phyloP scores from a whole-genome alignment of 208 protist species.

The Vickermania ingenoplastis region DNA sequence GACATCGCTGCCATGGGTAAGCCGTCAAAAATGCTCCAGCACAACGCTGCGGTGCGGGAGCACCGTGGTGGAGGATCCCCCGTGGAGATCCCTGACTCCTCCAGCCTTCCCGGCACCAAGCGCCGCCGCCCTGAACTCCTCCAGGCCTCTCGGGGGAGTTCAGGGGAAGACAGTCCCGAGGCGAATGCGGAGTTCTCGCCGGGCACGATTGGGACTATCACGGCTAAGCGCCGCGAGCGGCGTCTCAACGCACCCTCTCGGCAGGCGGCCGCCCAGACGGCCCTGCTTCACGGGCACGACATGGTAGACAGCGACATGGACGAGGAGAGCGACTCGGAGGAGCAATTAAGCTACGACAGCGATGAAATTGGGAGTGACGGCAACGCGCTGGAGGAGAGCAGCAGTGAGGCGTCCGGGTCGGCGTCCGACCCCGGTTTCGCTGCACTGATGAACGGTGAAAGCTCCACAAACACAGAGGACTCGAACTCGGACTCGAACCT shows the following conservation, averaged over 20 bases:
- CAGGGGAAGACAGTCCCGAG: too few relatives aligned
- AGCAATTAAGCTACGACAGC: conserved; percentile 3
- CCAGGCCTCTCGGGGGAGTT: too few relatives aligned
- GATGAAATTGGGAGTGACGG: background rate
- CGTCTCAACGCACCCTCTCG: too few relatives aligned
- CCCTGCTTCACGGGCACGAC: too few relatives aligned
- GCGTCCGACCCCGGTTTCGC: background rate
- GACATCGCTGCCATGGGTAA: conserved; percentile 9
- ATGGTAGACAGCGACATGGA: background rate
- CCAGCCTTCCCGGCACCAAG: too few relatives aligned
- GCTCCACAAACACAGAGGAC: background rate
- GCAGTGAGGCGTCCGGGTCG: background rate
- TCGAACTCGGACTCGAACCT: background rate
- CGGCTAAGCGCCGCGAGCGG: background rate
- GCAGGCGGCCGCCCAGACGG: too few relatives aligned
- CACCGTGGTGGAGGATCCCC: too few relatives aligned
- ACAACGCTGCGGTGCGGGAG: too few relatives aligned
- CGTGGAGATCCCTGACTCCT: background rate
- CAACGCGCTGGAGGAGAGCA: conserved; percentile 1
- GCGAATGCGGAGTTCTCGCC: too few relatives aligned
- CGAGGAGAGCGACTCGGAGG: conserved; percentile 1
- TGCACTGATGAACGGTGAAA: background rate
- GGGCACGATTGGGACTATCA: background rate
- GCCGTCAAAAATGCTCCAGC: background rate
- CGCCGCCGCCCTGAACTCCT: too few relatives aligned